These are phyloP conservation scores for Noccaea bulbosa DNA, from an alignment of 345 rosid genomes.

Conservation along the genomic window DNA sequence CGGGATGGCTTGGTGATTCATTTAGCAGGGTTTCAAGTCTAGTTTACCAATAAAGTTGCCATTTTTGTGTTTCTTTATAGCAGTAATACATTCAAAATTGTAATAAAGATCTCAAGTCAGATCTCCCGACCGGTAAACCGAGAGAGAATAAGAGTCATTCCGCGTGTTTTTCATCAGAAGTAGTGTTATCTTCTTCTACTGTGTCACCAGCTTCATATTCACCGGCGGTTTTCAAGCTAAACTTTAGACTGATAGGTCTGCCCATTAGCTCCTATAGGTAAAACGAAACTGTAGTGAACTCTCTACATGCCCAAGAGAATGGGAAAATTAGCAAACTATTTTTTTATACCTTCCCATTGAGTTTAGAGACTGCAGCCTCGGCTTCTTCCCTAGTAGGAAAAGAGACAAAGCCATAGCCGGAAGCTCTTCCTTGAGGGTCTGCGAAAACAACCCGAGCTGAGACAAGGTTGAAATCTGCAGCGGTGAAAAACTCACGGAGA, in stretches of 20 bases:
- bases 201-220: constrained; percentile 53
- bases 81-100: constrained; percentile 36
- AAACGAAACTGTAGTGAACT: constrained; percentile 9
- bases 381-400: constrained; percentile 90
- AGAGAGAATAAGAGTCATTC: constrained; percentile 40
- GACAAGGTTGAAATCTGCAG: constrained; percentile 57
- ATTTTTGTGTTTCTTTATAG: constrained; percentile 30
- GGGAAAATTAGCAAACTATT: background rate
- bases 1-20: constrained; percentile 39
- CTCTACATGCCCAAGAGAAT: constrained; percentile 11
- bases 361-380: constrained; percentile 67
- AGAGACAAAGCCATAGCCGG: constrained; percentile 90
- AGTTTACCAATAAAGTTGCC: constrained; percentile 27
- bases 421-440: constrained; percentile 62
- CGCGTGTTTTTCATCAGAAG: constrained; percentile 38
- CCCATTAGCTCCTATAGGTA: constrained; percentile 78
- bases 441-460: constrained; percentile 75
- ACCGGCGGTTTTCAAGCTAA: constrained; percentile 52
- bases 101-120: constrained; percentile 40
- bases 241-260: constrained; percentile 70
- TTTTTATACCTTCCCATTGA: constrained; percentile 75
- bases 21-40: constrained; percentile 28
- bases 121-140: constrained; percentile 10
- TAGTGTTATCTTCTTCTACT: constrained; percentile 24
- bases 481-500: constrained; percentile 74